Base-by-base conservation (phyloP, 169 alveolate genomes). In the Miamiensis avidus region DNA sequence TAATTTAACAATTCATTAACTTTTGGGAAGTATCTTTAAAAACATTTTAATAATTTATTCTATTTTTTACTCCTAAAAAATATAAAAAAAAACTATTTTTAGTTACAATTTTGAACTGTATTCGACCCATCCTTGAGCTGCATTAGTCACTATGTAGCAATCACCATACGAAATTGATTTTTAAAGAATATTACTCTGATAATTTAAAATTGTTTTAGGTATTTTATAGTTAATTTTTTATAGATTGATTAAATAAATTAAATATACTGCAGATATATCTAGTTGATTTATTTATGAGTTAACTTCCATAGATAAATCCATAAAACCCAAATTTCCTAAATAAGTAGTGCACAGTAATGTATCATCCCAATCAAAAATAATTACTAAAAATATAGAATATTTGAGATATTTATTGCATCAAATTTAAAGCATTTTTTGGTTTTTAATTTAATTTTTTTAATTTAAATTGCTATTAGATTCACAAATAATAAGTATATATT, bases 361-460 rank as follows among this genome's bases (percentile, higher is more conserved):
- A 88, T 98, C 99, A 86, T 98, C 99, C 99, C 99, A 98, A 84
- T 98, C 99, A 90, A 98, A 97, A 65, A 97, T 97, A 29, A 95
- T 96, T 32, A 94, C 91, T 86, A 31, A 29, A 82, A 30, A 27
- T 25, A 64, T 16, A 25, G 26, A 49, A 11, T 49, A 11, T 11
- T 11, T 49, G 69, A 49, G 20, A 49, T 49, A 49, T 11, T n/a
- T n/a, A n/a, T n/a, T n/a, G 69, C 20, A 49, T 11, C 69, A 49
- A 4, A 11, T 49, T 49, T 49, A 49, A 11, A 49, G 20, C 4
- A 49, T 49, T 49, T 32, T 78, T n/a, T 65, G 29, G 27, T 79
- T 32, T 16, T 78, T 34, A n/a, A 34, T 32, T 32, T 20, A 25
- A 25, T 25, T 78, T 25, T 0, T 25, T 76, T 1, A 76, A 76